A percentile compares a stretch with the other conserved stretches of the same genome.
These are phyloP conservation scores for Eucalyptus rudis DNA, from an alignment of 345 rosid species.

Conservation along the genomic window DNA sequence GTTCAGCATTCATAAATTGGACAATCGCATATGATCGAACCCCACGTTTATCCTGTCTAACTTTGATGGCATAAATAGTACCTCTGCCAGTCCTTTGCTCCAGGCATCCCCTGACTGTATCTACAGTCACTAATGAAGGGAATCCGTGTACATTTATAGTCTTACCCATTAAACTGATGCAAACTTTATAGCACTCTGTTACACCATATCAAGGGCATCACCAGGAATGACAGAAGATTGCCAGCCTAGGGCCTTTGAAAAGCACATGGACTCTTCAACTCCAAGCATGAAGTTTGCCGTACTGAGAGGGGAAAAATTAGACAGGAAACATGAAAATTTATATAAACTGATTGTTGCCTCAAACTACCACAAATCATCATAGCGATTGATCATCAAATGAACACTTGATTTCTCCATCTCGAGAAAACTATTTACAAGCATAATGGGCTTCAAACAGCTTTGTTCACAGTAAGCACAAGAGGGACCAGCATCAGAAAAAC, in stretches of 20 bases:
- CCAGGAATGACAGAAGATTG: neutral
- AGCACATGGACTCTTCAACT: neutral
- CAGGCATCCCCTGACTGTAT: conserved; percentile 22
- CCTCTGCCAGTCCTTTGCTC: conserved; percentile 26
- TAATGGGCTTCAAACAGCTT: neutral
- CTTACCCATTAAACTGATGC: conserved; percentile 33
- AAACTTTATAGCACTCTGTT: neutral
- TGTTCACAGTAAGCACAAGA: neutral
- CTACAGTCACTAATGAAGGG: conserved; percentile 16
- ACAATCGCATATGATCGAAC: conserved; percentile 43
- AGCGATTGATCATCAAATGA: neutral
- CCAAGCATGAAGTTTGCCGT: neutral
- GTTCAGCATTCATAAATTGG: conserved; percentile 28
- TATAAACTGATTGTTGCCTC: neutral
- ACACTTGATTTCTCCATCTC: neutral
- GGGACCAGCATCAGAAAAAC: neutral
- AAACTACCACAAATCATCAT: neutral
- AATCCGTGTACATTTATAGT: conserved; percentile 48
- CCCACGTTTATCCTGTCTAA: conserved; percentile 16
- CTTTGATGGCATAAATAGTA: conserved; percentile 39
- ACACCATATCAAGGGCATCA: neutral
- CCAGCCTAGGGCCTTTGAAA: neutral
- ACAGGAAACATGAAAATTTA: neutral
- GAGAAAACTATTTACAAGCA: neutral
- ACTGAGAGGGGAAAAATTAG: neutral